Evolutionary conservation across 1,139 yeast genomes (phyloP).

Genomic region (Candida mesenterica): DNA sequence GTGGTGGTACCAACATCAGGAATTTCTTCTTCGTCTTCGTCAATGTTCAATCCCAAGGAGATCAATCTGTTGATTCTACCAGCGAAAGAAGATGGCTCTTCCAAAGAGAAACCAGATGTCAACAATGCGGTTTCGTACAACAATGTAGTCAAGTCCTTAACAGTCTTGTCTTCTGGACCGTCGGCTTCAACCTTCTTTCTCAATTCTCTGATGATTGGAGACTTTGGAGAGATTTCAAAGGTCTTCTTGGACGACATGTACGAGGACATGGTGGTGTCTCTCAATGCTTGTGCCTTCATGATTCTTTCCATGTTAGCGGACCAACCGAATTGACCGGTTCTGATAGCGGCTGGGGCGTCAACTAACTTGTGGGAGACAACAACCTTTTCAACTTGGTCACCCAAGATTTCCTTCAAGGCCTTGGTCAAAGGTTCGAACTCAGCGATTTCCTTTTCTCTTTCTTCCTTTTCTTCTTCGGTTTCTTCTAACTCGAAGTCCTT

Average conservation of each 20-base stretch:
- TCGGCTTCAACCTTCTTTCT: constrained; percentile 94
- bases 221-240: constrained; percentile 96
- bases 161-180: constrained; percentile 98
- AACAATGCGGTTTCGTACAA: constrained; percentile 96
- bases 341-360: constrained; percentile 99
- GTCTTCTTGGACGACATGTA: constrained; percentile 99
- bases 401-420: constrained; percentile 94
- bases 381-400: constrained; percentile 99
- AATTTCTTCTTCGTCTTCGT: constrained; percentile 56
- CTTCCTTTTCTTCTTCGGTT: constrained; percentile 94
- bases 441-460: constrained; percentile 89
- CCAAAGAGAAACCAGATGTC: constrained; percentile 98
- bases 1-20: constrained; percentile 49
- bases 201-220: constrained; percentile 92
- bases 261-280: constrained; percentile 98
- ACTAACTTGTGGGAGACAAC: constrained; percentile 96
- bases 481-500: constrained; percentile 99
- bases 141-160: constrained; percentile 94
- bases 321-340: constrained; percentile 99
- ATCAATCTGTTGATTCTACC: constrained; percentile 97
- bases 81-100: constrained; percentile 97
- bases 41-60: constrained; percentile 96
- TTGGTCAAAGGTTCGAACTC: constrained; percentile 92
- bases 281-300: constrained; percentile 99
- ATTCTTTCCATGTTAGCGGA: constrained; percentile 99